These are phyloP conservation scores for Echinosophora koreensis DNA, from an alignment of 306 rosid genomes.

Conservation along the genomic window DNA sequence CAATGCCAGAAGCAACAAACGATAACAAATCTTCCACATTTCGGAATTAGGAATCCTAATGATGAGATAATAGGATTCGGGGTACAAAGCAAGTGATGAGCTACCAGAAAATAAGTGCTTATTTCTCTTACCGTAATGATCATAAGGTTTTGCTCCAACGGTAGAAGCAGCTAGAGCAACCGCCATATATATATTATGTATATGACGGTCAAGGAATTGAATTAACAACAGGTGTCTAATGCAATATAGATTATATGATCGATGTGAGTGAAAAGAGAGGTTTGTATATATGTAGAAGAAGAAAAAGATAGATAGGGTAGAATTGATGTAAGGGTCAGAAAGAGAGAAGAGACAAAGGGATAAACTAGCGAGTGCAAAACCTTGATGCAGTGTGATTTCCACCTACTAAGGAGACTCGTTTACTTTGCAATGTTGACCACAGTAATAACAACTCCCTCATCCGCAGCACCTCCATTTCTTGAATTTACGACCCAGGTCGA, in stretches of 20 bases:
- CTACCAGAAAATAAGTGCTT: slow-evolving; percentile 22
- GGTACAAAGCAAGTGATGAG: slow-evolving; percentile 28
- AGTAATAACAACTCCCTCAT: slow-evolving; percentile 65
- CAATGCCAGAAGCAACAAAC: slow-evolving; percentile 53
- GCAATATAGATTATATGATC: neutral
- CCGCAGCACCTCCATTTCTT: slow-evolving; percentile 71
- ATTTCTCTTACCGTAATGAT: slow-evolving; percentile 16
- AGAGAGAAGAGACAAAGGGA: slow-evolving; percentile 5
- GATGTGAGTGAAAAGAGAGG: neutral
- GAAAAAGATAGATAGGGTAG: neutral
- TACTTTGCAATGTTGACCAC: slow-evolving; percentile 55
- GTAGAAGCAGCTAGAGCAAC: slow-evolving; percentile 36
- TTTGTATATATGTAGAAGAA: neutral
- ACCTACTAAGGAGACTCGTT: slow-evolving; percentile 73
- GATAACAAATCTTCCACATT: slow-evolving; percentile 45
- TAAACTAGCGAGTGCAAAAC: slow-evolving; percentile 75
- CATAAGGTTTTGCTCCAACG: slow-evolving; percentile 32
- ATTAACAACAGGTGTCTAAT: neutral
- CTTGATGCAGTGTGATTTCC: slow-evolving; percentile 89
- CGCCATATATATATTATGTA: slow-evolving; percentile 43
- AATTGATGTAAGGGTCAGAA: neutral
- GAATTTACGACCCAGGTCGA: slow-evolving; percentile 48
- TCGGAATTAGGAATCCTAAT: slow-evolving; percentile 47
- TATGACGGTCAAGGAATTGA: neutral
- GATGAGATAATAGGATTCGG: slow-evolving; percentile 50